phyloP scores from a whole-genome alignment of 768 basidiomycete species.

The Leccinum variicolor region DNA sequence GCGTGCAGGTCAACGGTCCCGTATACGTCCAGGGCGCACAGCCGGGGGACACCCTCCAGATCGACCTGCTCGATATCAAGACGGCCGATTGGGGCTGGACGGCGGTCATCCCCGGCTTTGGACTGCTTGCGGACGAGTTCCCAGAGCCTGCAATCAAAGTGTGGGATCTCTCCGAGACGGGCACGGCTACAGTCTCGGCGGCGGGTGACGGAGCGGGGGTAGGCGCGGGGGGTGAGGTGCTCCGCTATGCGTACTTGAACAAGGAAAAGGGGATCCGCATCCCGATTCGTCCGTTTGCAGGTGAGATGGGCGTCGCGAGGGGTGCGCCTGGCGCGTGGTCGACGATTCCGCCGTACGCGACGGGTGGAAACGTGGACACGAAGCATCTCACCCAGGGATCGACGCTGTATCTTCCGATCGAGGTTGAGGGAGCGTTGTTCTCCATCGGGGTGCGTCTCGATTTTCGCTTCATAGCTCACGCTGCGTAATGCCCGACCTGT shows the following conservation, averaged over 20 bases:
- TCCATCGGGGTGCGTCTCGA: constrained; percentile 46
- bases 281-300: constrained; percentile 55
- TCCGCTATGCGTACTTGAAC: constrained; percentile 47
- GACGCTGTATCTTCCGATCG: constrained; percentile 55
- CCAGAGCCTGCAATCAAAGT: constrained; percentile 50
- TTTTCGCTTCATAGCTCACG: neutral
- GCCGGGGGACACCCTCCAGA: constrained; percentile 57
- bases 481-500: neutral
- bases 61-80: constrained; percentile 53
- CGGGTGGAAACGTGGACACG: constrained; percentile 63
- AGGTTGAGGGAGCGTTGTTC: constrained; percentile 58
- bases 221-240: constrained; percentile 11
- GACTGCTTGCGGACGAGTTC: constrained; percentile 55
- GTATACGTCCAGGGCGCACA: constrained; percentile 49
- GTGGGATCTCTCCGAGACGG: constrained; percentile 41
- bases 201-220: too few relatives aligned
- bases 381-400: constrained; percentile 52
- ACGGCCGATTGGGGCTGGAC: constrained; percentile 65
- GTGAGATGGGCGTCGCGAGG: constrained; percentile 62
- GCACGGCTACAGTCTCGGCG: too few relatives aligned
- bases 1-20: constrained; percentile 61
- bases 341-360: constrained; percentile 60
- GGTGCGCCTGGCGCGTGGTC: constrained; percentile 50
- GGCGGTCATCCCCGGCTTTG: constrained; percentile 56
- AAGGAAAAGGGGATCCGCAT: constrained; percentile 45